phyloP scores from a whole-genome alignment of 2,329 filamentous ascomycete species.

The Paecilomyces formosus region DNA sequence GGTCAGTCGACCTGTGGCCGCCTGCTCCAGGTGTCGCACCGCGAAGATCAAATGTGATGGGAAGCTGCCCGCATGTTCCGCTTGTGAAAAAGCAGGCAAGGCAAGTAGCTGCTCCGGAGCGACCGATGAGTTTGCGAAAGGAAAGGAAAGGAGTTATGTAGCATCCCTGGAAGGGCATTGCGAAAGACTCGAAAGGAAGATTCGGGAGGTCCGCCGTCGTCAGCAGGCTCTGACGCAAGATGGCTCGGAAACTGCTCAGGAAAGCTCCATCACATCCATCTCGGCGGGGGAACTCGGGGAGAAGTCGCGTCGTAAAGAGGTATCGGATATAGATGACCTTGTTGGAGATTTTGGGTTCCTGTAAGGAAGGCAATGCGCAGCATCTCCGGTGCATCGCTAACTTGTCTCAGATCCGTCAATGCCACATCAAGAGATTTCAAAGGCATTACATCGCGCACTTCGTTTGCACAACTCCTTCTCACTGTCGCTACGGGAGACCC shows the following conservation, averaged over 20 bases:
- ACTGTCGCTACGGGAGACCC: constrained; percentile 72
- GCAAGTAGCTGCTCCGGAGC: constrained; percentile 84
- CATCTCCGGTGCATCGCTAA: constrained; percentile 9
- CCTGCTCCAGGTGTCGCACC: constrained; percentile 73
- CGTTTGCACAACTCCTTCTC: constrained; percentile 9
- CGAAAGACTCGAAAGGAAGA: constrained; percentile 75
- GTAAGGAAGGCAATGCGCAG: constrained; percentile 41
- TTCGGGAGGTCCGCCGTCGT: constrained; percentile 42
- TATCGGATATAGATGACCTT: constrained; percentile 80
- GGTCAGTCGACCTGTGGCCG: constrained; percentile 71
- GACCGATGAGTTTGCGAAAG: constrained; percentile 90
- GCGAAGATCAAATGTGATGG: constrained; percentile 98
- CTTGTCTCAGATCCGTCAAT: constrained; percentile 66
- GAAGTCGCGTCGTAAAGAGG: constrained; percentile 54
- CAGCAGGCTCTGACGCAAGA: constrained; percentile 20
- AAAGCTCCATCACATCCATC: constrained; percentile 30
- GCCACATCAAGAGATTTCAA: constrained; percentile 92
- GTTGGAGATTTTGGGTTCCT: constrained; percentile 91
- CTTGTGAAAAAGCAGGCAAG: constrained; percentile 85
- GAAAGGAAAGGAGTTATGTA: constrained; percentile 95
- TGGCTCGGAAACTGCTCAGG: constrained; percentile 19
- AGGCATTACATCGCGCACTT: constrained; percentile 52
- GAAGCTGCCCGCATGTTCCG: constrained; percentile 88
- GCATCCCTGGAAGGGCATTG: constrained; percentile 87
- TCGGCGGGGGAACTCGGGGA: constrained; percentile 18